These are phyloP conservation scores for Lizonia empirigonia DNA, from an alignment of 2,329 filamentous ascomycete genomes.

Conservation along the genomic window DNA sequence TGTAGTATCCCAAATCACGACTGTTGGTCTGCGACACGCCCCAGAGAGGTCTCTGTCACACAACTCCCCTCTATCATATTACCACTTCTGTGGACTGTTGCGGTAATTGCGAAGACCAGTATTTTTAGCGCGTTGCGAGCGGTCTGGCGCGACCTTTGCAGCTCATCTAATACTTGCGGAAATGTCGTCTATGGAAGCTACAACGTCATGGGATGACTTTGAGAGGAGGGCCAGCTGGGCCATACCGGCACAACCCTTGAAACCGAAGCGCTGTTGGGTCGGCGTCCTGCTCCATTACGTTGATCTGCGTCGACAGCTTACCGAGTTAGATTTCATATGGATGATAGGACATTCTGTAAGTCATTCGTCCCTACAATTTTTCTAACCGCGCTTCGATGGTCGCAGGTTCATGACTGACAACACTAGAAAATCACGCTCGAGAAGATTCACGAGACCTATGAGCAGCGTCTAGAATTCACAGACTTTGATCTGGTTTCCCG, in stretches of 20 bases:
- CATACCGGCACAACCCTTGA: constrained; percentile 25
- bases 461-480: constrained; percentile 3
- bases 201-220: constrained; percentile 23
- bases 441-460: constrained; percentile 26
- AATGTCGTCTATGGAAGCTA: not conserved
- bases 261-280: constrained; percentile 39
- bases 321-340: constrained; percentile 44
- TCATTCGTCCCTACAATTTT: too few relatives aligned
- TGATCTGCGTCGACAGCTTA: constrained; percentile 12
- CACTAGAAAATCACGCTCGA: constrained; percentile 30
- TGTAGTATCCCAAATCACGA: not conserved
- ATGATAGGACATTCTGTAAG: constrained; percentile 43
- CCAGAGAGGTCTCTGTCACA: too few relatives aligned
- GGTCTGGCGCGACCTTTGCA: not conserved
- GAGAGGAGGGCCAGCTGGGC: constrained; percentile 24
- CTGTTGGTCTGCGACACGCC: not conserved
- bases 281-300: constrained; percentile 40
- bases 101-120: too few relatives aligned
- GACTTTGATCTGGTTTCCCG: constrained; percentile 29
- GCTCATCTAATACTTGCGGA: not conserved
- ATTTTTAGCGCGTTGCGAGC: not conserved
- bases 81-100: not conserved
- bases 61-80: not conserved
- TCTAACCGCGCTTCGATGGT: too few relatives aligned
- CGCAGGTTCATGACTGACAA: not conserved